Conservation (phyloP, 257 asterid genomes). For the Primulina huaijiensis region DNA sequence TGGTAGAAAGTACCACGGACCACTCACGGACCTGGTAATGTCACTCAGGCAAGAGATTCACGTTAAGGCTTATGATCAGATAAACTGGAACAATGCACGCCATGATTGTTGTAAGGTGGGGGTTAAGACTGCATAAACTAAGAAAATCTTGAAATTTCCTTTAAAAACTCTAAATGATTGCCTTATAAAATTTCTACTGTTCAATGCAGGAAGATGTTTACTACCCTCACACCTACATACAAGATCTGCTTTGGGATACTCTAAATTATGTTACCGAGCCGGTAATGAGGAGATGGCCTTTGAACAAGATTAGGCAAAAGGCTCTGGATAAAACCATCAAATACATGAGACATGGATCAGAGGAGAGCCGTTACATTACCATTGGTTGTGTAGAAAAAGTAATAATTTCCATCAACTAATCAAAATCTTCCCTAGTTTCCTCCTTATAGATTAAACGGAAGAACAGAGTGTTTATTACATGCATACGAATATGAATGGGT, state of each 20-base stretch:
- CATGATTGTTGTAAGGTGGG: slow-evolving; percentile 66
- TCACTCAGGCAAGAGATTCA: slow-evolving; percentile 67
- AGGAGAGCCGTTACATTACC: slow-evolving; percentile 57
- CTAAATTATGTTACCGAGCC: slow-evolving; percentile 62
- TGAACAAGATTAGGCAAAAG: slow-evolving; percentile 53
- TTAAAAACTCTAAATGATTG: too few species aligned
- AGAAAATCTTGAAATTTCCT: not conserved
- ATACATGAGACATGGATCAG: slow-evolving; percentile 60
- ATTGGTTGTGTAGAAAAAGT: slow-evolving; percentile 65
- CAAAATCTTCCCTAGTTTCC: not conserved
- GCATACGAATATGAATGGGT: not conserved
- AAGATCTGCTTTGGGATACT: slow-evolving; percentile 66
- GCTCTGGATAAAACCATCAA: slow-evolving; percentile 56
- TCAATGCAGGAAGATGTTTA: slow-evolving; percentile 57
- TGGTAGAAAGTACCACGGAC: slow-evolving; percentile 60
- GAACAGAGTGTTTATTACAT: not conserved
- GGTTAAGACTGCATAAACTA: not conserved
- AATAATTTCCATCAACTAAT: not conserved
- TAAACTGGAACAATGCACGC: slow-evolving; percentile 77
- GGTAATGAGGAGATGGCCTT: slow-evolving; percentile 61
- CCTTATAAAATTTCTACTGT: not conserved
- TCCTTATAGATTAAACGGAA: not conserved
- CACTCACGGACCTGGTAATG: slow-evolving; percentile 59
- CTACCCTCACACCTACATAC: slow-evolving; percentile 56
- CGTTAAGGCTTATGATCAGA: slow-evolving; percentile 45